phyloP scores from a whole-genome alignment of 345 rosid species.

The Eucalyptus grandis region DNA sequence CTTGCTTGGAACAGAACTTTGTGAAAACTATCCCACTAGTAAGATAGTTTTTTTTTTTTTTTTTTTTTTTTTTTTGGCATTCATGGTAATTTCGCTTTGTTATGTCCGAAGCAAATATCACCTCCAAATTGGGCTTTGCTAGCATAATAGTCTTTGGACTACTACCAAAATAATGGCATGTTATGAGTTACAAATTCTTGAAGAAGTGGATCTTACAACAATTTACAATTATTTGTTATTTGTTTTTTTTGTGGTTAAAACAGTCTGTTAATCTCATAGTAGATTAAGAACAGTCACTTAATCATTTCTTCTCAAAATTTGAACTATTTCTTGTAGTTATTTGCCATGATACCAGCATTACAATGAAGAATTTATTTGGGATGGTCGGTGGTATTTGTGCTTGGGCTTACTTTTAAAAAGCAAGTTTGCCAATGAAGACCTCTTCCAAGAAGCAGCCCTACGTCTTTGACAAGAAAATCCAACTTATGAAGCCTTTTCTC shows the following conservation, averaged over 20 bases:
- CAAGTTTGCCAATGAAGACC: neutral
- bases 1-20: neutral
- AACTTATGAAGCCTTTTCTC: neutral
- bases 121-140: neutral
- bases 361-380: neutral
- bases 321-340: neutral
- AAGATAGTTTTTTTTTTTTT: too few species aligned
- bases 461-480: neutral
- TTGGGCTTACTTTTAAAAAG: neutral
- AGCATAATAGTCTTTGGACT: too few species aligned
- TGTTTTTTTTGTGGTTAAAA: fast-evolving
- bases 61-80: neutral
- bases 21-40: neutral
- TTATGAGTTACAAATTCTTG: too few species aligned
- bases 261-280: too few species aligned
- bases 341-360: too few species aligned
- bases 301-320: too few species aligned
- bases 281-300: too few species aligned
- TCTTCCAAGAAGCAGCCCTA: neutral
- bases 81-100: neutral
- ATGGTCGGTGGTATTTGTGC: neutral
- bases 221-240: too few species aligned
- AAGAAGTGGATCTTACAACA: too few species aligned
- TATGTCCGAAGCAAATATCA: neutral
- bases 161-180: too few species aligned